phyloP scores from a whole-genome alignment of 2,329 filamentous ascomycete genomes.

The Lasiodiplodia sp. region DNA sequence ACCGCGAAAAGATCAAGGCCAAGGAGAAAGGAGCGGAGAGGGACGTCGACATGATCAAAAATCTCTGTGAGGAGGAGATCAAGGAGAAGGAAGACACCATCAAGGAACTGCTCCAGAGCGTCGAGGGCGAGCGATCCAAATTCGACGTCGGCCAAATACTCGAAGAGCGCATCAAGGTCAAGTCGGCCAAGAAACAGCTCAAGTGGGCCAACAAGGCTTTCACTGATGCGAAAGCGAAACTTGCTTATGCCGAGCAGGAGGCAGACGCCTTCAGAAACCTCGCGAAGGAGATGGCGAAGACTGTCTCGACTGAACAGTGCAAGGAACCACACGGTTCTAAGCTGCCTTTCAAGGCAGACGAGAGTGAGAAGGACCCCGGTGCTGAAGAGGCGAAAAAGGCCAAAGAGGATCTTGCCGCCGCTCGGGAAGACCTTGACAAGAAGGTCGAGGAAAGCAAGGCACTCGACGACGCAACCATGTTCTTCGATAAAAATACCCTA shows the following conservation, averaged over 20 bases:
- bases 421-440: background rate
- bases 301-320: background rate
- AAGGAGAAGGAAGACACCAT: background rate
- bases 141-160: background rate
- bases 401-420: background rate
- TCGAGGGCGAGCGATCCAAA: background rate
- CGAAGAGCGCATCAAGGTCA: background rate
- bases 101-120: background rate
- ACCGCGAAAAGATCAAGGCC: background rate
- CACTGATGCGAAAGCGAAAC: background rate
- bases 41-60: background rate
- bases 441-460: background rate
- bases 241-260: background rate
- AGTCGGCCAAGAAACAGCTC: background rate
- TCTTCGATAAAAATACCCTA: background rate
- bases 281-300: background rate
- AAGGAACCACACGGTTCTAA: background rate
- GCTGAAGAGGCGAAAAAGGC: slow-evolving; percentile 16
- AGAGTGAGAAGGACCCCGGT: slow-evolving; percentile 25
- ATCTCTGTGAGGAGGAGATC: background rate
- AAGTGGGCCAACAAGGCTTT: background rate
- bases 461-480: background rate
- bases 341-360: slow-evolving; percentile 29
- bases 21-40: background rate
- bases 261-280: background rate